Percentiles rank a stretch among this genome's conserved stretches.
Conservation (phyloP, 306 rosid genomes). For the Alnus glutinosa region DNA sequence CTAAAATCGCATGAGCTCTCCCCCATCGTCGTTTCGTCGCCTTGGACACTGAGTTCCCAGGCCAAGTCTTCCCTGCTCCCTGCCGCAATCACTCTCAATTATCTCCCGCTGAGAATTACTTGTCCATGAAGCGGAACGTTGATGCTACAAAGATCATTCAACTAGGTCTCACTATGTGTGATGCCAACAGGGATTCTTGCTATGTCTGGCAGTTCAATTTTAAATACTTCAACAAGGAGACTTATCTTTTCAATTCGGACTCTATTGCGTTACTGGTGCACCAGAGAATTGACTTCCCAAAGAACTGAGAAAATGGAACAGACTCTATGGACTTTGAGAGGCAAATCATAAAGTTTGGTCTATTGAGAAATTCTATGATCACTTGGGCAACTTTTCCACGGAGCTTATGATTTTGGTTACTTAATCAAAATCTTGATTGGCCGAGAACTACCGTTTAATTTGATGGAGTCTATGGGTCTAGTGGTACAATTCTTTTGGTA, state of each 20-base stretch:
- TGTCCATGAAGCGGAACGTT: no score
- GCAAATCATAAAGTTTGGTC: not conserved
- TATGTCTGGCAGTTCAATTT: not conserved
- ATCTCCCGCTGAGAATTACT: no score
- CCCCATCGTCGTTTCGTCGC: no score
- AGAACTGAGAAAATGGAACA: not conserved
- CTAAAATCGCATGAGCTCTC: no score
- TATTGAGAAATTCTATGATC: not conserved
- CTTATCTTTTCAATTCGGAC: not conserved
- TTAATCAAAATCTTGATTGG: not conserved
- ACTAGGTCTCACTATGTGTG: not conserved
- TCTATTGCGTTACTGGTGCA: not conserved
- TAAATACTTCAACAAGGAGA: not conserved
- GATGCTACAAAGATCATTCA: not conserved
- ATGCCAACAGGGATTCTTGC: not conserved
- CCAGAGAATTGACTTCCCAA: not conserved
- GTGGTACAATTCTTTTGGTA: not conserved
- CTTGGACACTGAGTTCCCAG: no score
- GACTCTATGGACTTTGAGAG: not conserved
- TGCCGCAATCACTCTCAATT: no score
- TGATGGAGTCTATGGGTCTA: not conserved
- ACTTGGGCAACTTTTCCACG: not conserved
- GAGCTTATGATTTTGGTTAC: not conserved
- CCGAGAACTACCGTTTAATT: not conserved
- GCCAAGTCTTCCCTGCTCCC: no score